Base-by-base conservation (phyloP, 1,284 basidiomycete species). In the Sphaerobolus stellatus region DNA sequence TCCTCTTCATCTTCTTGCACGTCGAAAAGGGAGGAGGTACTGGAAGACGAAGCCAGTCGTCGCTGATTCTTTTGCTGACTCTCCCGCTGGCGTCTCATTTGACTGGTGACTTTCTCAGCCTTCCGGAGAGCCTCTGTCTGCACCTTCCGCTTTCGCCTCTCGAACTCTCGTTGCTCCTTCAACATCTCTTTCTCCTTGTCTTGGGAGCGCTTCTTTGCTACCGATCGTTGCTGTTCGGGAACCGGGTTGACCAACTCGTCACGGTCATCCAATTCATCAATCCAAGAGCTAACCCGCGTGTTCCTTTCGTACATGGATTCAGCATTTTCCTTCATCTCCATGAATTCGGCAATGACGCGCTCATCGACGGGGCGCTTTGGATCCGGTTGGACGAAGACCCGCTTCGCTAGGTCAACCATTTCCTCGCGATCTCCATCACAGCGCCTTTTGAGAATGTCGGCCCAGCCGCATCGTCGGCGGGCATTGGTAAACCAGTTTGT, bases 401-500 rank as follows among this genome's bases (percentile, higher is more conserved):
- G 66, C 8, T 64, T 67, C 0, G 81, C 79, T 1, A 74, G 76
- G 3, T 72, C 68, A 2, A 76, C 50, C 6, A 75, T 71, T 1
- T 76, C 68, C 0, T 62, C 62, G 8, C 75, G 71, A 27, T 72
- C 71, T 22, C 72, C 73, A 0, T 62, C 50, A 47, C 80, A 83
- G 20, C 58, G 59, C 0, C 62, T 56, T 14, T 70, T 74, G 1
- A 73, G 71, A 0, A 82, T 57, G 0, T 56, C 31, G 3, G 75
- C 79, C 82, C 81, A 83, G 0, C 81, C 81, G 0, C 83, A 82
- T 0, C 79, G 71, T 14, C 74, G 73, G 0, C 82, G 71, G 0
- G 65, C 66, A 14, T 76, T 75, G 22, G 71, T 62, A 44, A 83
- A 83, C 82, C 82, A 83, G 0, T 66, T 63, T 30, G 75, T 73